Base-by-base conservation (phyloP, 208 protist species). In the Leishmania guyanensis region DNA sequence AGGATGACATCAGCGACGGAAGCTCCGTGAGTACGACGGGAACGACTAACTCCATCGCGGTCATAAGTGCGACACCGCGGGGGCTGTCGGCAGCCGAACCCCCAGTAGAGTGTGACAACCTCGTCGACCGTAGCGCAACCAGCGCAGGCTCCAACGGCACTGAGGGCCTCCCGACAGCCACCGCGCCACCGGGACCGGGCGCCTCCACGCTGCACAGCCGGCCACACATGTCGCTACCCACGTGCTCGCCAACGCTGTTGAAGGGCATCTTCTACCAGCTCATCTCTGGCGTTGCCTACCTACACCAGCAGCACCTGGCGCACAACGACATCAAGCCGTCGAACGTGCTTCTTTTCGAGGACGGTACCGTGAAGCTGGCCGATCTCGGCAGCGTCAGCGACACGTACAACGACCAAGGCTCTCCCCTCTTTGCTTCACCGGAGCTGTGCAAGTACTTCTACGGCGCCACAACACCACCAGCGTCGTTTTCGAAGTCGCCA, bases 241-340 rank as follows among this genome's bases (percentile, higher is more conserved):
- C 90, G 17, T 92, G 93, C 78, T 89, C 91, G 33, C 80, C 90
- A 26, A 88, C 81, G 50, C 84, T 97, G 17, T 84, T 96, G 22
- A 92, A 91, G 66, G 89, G 90, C 39, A 89, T 95, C 68, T 82
- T 97, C 68, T 94, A 90, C 71, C 94, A 97, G 78, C 69, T 97
- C 17, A 69, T 96, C 46, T 70, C 84, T 22, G 94, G 92, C 12
- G 86, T 97, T 50, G 76, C 77, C 43, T 96, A 97, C 81, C 79
- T 97, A n/a, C 94, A 97, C 71, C 79, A 85, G 65, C 94, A 97
- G 75, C 73, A 82, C 46, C 69, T 95, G 10, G 92, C 94, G 16
- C 94, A 97, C 84, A 95, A 96, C 84, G 94, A 97, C 81, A 83
- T 97, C 64, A 97, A 97, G 81, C 88, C 88, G 22, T 87, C 91